Percentiles rank a stretch among this genome's conserved stretches.
Conservation (phyloP, 1,284 basidiomycete genomes). For the Erythrobasidium hasegawianum region DNA sequence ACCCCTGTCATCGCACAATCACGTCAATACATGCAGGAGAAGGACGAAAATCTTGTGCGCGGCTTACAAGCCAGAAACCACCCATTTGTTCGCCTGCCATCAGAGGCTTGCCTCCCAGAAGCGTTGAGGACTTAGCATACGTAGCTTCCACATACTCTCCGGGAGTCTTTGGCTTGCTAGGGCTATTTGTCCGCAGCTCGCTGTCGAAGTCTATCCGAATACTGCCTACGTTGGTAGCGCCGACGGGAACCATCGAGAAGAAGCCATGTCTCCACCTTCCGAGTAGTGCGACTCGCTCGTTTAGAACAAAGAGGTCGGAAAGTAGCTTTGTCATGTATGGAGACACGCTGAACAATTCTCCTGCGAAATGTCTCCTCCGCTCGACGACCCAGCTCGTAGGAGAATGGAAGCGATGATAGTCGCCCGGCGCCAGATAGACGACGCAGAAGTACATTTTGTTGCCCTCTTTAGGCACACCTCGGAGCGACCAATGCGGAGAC, state of each 20-base stretch:
- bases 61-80: slow-evolving; percentile 69
- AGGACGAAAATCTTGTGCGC: background rate
- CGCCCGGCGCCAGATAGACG: slow-evolving; percentile 95
- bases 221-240: slow-evolving; percentile 95
- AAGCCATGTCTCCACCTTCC: slow-evolving; percentile 94
- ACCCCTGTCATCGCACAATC: slow-evolving; percentile 54
- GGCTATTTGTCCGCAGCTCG: slow-evolving; percentile 77
- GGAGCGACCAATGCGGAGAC: slow-evolving; percentile 49
- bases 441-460: slow-evolving; percentile 88
- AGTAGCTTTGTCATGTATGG: slow-evolving; percentile 92
- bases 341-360: slow-evolving; percentile 92
- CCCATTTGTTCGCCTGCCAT: slow-evolving; percentile 91
- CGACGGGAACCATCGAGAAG: slow-evolving; percentile 95
- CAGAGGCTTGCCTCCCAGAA: slow-evolving; percentile 86
- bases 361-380: slow-evolving; percentile 85
- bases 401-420: slow-evolving; percentile 97
- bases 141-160: slow-evolving; percentile 66
- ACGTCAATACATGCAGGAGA: background rate
- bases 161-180: slow-evolving; percentile 47
- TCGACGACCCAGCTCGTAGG: slow-evolving; percentile 97
- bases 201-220: slow-evolving; percentile 96
- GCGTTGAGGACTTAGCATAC: slow-evolving; percentile 71
- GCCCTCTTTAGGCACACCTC: slow-evolving; percentile 56
- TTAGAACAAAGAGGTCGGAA: slow-evolving; percentile 90
- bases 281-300: slow-evolving; percentile 94